phyloP scores from a whole-genome alignment of 495 filamentous ascomycete species.

The Neurospora sp. region DNA sequence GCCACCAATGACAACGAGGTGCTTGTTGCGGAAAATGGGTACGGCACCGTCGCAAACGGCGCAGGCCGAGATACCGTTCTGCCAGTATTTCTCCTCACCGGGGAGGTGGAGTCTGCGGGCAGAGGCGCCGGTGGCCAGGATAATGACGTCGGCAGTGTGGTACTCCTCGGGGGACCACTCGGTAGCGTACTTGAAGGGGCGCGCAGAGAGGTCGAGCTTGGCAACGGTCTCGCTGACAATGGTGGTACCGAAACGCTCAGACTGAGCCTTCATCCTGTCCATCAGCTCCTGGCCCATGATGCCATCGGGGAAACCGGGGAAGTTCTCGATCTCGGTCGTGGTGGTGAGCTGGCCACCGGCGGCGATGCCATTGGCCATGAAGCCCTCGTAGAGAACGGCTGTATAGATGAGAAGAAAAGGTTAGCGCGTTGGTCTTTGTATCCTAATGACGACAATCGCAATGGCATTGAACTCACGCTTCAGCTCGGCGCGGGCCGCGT shows the following conservation, averaged over 20 bases:
- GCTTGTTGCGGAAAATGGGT: conserved; percentile 94
- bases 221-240: conserved; percentile 88
- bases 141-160: conserved; percentile 79
- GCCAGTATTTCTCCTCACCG: conserved; percentile 95
- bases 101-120: conserved; percentile 70
- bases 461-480: conserved; percentile 37
- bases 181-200: conserved; percentile 86
- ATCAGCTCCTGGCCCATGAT: conserved; percentile 81
- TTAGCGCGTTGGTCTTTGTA: conserved; percentile 4
- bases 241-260: conserved; percentile 78
- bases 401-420: not conserved
- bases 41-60: conserved; percentile 97
- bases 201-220: conserved; percentile 71
- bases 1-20: conserved; percentile 89
- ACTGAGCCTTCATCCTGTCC: conserved; percentile 92
- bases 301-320: conserved; percentile 82
- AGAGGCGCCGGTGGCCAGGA: conserved; percentile 92
- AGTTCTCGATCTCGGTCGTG: conserved; percentile 97
- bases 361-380: conserved; percentile 93
- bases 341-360: conserved; percentile 95
- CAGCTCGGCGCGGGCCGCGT: conserved; percentile 87
- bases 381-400: conserved; percentile 93
- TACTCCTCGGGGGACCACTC: conserved; percentile 69
- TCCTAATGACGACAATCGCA: not conserved
- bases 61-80: conserved; percentile 90